phyloP scores from a whole-genome alignment of 306 rosid genomes.

The Begonia masoniana region DNA sequence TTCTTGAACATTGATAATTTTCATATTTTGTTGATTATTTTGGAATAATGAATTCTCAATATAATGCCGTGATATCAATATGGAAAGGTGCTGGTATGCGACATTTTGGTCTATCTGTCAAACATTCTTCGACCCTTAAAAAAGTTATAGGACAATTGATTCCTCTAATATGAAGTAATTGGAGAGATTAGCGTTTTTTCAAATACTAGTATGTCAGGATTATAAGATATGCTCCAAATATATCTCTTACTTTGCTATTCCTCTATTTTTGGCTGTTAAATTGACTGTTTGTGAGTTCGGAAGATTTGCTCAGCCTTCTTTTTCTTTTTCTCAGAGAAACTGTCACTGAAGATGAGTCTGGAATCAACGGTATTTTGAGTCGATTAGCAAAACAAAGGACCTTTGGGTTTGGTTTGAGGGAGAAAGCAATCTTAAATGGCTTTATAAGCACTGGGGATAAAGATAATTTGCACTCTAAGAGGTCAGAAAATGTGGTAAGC shows the following conservation, averaged over 20 bases:
- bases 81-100: too few relatives aligned
- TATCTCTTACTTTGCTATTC: background rate
- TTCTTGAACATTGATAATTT: too few relatives aligned
- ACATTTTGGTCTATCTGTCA: too few relatives aligned
- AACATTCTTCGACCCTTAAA: too few relatives aligned
- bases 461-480: slow-evolving; percentile 22
- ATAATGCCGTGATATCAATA: too few relatives aligned
- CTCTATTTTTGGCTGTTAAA: background rate
- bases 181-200: too few relatives aligned
- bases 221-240: too few relatives aligned
- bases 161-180: too few relatives aligned
- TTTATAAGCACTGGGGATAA: slow-evolving; percentile 5
- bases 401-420: slow-evolving; percentile 24
- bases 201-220: too few relatives aligned
- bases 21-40: too few relatives aligned
- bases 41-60: too few relatives aligned
- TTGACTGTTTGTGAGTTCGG: background rate
- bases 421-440: slow-evolving; percentile 18
- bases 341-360: slow-evolving; percentile 35
- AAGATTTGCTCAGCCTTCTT: slow-evolving; percentile 2
- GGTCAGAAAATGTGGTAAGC: slow-evolving; percentile 29
- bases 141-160: too few relatives aligned
- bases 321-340: slow-evolving; percentile 29
- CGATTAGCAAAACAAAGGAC: slow-evolving; percentile 66
- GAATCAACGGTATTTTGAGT: slow-evolving; percentile 76